phyloP scores from a whole-genome alignment of 2,329 filamentous ascomycete species.

The Xylariaceae sp. region DNA sequence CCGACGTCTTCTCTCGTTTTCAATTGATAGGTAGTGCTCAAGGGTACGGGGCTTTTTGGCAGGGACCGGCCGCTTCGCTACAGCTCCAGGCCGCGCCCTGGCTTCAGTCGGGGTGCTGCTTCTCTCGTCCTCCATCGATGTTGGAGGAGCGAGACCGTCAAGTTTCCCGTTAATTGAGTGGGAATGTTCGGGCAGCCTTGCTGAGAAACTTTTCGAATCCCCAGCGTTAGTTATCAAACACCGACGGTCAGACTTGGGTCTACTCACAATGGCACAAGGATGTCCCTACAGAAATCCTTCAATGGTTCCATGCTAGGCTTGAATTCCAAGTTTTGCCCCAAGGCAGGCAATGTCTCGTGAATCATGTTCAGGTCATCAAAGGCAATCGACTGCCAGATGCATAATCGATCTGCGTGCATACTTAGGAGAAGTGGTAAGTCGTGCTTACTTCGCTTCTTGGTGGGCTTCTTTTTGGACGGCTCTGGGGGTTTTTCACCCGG shows the following conservation, averaged over 20 bases:
- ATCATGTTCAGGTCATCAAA: constrained; percentile 51
- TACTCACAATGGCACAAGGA: constrained; percentile 71
- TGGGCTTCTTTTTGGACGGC: constrained; percentile 30
- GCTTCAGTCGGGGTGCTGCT: constrained; percentile 40
- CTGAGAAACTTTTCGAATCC: constrained; percentile 54
- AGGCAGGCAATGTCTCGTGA: constrained; percentile 43
- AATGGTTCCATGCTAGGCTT: constrained; percentile 55
- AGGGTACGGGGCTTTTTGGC: constrained; percentile 44
- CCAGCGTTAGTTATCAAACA: constrained; percentile 32
- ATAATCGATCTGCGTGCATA: constrained; percentile 69
- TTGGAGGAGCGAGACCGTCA: constrained; percentile 59
- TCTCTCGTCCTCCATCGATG: constrained; percentile 43
- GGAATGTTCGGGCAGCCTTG: constrained; percentile 67
- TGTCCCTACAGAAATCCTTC: constrained; percentile 72
- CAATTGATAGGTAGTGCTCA: constrained; percentile 56
- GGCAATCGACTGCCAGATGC: constrained; percentile 77
- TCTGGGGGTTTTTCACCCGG: constrained; percentile 36
- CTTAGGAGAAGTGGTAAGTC: constrained; percentile 64
- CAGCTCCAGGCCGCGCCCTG: constrained; percentile 48
- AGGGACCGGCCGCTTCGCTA: constrained; percentile 43
- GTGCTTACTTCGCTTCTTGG: constrained; percentile 57
- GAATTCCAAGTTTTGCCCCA: constrained; percentile 35
- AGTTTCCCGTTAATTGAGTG: constrained; percentile 68
- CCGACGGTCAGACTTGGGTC: no score
- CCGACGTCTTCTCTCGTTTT: constrained; percentile 47